These are phyloP conservation scores for Trypanosoma lewisi DNA, from an alignment of 208 protist genomes.

Conservation along the genomic window DNA sequence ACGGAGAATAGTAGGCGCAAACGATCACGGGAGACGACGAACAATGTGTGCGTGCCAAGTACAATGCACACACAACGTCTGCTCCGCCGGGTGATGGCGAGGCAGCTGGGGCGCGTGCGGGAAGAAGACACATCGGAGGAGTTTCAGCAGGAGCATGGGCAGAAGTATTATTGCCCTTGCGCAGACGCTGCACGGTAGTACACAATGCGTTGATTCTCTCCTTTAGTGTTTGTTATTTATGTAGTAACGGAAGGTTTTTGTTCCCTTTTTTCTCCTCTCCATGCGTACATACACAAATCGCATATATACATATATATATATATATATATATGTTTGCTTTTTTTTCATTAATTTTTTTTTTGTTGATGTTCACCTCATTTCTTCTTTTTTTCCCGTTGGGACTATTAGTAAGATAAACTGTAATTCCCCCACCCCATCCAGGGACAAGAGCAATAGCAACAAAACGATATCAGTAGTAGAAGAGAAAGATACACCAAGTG, in stretches of 20 bases:
- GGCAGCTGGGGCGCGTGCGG: slow-evolving; percentile 32
- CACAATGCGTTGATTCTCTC: slow-evolving; percentile 13
- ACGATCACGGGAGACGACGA: slow-evolving; percentile 36
- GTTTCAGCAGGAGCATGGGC: slow-evolving; percentile 12
- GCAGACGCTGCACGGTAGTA: slow-evolving; percentile 14
- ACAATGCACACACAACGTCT: slow-evolving; percentile 39
- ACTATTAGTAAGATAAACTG: background rate
- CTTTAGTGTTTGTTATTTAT: slow-evolving; percentile 11
- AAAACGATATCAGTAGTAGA: too few species aligned
- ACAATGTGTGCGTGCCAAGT: background rate
- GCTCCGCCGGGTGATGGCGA: slow-evolving; percentile 63
- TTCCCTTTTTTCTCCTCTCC: slow-evolving; percentile 9
- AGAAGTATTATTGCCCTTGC: slow-evolving; percentile 15
- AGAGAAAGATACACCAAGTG: background rate
- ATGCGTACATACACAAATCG: too few species aligned
- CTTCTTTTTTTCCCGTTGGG: background rate
- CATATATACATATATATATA: too few species aligned
- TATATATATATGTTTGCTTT: too few species aligned
- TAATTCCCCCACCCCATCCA: background rate
- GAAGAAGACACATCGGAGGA: slow-evolving; percentile 43
- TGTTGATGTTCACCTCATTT: background rate
- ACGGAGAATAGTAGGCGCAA: slow-evolving; percentile 55
- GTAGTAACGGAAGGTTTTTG: slow-evolving; percentile 1
- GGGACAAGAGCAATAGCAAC: too few species aligned
- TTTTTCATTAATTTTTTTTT: slow-evolving; percentile 9